Base-by-base conservation (phyloP, 352 stramenopile species). In the Globisporangium nagaii region DNA sequence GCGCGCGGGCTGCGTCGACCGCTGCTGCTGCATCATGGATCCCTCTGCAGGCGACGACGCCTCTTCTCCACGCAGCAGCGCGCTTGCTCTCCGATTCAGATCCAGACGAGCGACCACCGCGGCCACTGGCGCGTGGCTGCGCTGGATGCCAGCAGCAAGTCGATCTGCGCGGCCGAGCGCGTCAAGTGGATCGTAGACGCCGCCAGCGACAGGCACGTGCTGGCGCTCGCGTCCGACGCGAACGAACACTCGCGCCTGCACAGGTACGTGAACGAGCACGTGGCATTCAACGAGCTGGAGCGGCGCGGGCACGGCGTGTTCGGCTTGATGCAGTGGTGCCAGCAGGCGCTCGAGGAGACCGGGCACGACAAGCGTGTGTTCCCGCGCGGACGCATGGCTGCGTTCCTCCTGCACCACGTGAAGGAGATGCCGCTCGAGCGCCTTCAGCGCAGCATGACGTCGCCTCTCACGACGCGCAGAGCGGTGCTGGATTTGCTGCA, bases 221-320 rank as follows among this genome's bases (percentile, higher is more conserved):
- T 86, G 19, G 53, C 73, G 35, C 55, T 86, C 20, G 68, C 66
- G 13, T 70, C 70, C 0, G 50, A 56, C 12, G 32, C 31, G 2
- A 52, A 39, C 19, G 62, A 68, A 7, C 36, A 45, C 27, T 75
- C 73, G 6, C 28, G 52, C 11, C 47, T 77, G 30, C 63, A 60
- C 13, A 30, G 40, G 9, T 46, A 50, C 12, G 46, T 85, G 35
- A 53, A 72, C 36, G 61, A 60, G 22, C 43, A 65, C 20, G 39
- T 58, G 32, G 42, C 78, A 36, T 84, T 84, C 37, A 72, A 90
- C 45, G 75, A 76, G 47, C 71, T 92, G 10, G 82, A 90, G 63
- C 82, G 82, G 30, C 68, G 65, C 25, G 82, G 82, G 25, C 82
- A 92, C 53, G 71, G 65, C 36, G 50, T 88, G 39, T 76, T 70